A percentile compares a stretch with the other conserved stretches of the same genome.
Evolutionary conservation across 2,329 filamentous ascomycete genomes (phyloP).

Genomic region (Neonectria magnoliae): DNA sequence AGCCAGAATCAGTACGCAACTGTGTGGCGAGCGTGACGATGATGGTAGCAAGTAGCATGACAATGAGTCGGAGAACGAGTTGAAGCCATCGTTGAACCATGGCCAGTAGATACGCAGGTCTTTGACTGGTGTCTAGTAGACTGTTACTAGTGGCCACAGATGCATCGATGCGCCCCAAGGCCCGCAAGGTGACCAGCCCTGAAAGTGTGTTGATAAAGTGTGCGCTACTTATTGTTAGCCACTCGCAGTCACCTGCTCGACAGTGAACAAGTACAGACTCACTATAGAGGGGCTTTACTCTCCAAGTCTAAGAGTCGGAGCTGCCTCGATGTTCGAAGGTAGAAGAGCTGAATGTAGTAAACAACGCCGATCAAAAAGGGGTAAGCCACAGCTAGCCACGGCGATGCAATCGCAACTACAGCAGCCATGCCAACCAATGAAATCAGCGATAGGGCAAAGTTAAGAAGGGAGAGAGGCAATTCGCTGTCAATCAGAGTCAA

Average conservation of each 20-base stretch:
- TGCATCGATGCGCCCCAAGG: constrained; percentile 59
- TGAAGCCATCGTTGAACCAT: constrained; percentile 68
- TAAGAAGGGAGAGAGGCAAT: constrained; percentile 44
- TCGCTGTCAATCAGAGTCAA: constrained; percentile 50
- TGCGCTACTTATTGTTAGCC: constrained; percentile 23
- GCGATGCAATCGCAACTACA: constrained; percentile 48
- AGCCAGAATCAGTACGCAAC: constrained; percentile 45
- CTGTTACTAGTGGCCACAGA: constrained; percentile 53
- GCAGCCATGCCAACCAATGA: constrained; percentile 15
- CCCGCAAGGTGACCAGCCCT: constrained; percentile 64
- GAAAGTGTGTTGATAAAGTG: constrained; percentile 65
- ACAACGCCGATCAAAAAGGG: constrained; percentile 57
- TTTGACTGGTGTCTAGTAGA: constrained; percentile 64
- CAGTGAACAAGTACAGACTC: not conserved
- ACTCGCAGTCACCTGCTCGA: too few species aligned
- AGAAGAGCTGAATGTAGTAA: constrained; percentile 63
- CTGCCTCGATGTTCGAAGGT: constrained; percentile 68
- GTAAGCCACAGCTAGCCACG: constrained; percentile 57
- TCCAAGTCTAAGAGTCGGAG: constrained; percentile 68
- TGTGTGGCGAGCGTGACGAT: constrained; percentile 60
- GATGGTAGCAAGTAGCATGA: constrained; percentile 58
- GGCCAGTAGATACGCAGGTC: constrained; percentile 66
- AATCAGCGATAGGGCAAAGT: constrained; percentile 8
- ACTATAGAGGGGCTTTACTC: constrained; percentile 64
- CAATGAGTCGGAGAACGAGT: constrained; percentile 60